phyloP scores from a whole-genome alignment of 805 yeast species.

The Kodamaea jinghongensis region DNA sequence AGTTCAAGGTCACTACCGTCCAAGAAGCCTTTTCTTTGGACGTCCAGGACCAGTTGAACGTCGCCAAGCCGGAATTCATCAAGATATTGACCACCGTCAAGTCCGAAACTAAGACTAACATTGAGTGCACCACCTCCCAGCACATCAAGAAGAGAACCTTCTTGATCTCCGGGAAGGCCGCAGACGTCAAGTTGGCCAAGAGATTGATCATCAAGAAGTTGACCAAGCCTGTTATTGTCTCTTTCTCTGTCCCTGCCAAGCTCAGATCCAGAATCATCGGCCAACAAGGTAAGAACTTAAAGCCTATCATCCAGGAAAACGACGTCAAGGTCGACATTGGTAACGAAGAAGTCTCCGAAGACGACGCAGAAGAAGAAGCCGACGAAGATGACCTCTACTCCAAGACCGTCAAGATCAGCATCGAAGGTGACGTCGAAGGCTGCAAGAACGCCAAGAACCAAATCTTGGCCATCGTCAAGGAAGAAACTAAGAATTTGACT shows the following conservation, averaged over 20 bases:
- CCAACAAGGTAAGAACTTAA: slow-evolving; percentile 76
- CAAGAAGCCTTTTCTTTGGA: slow-evolving; percentile 80
- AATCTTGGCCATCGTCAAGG: slow-evolving; percentile 71
- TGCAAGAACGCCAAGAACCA: slow-evolving; percentile 67
- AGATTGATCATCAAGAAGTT: slow-evolving; percentile 72
- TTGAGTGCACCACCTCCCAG: slow-evolving; percentile 80
- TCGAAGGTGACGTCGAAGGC: slow-evolving; percentile 85
- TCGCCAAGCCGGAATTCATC: slow-evolving; percentile 62
- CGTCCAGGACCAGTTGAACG: slow-evolving; percentile 62
- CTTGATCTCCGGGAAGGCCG: slow-evolving; percentile 72
- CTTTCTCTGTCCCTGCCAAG: slow-evolving; percentile 69
- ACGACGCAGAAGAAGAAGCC: slow-evolving; percentile 23
- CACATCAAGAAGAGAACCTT: slow-evolving; percentile 78
- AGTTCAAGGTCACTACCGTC: slow-evolving; percentile 50
- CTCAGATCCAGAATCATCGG: slow-evolving; percentile 83
- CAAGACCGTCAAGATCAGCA: slow-evolving; percentile 55
- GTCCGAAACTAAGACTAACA: slow-evolving; percentile 56
- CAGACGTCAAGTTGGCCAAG: slow-evolving; percentile 65
- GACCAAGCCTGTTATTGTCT: slow-evolving; percentile 65
- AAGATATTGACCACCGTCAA: slow-evolving; percentile 65
- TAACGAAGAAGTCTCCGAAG: slow-evolving; percentile 20
- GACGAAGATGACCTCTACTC: slow-evolving; percentile 62
- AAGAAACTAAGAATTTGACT: slow-evolving; percentile 61
- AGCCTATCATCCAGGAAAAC: slow-evolving; percentile 69
- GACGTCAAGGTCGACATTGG: slow-evolving; percentile 73